Percentiles rank a stretch among this genome's conserved stretches.
Evolutionary conservation across 2,329 filamentous ascomycete genomes (phyloP).

Genomic region (Aspergillus oerlinghausenensis): DNA sequence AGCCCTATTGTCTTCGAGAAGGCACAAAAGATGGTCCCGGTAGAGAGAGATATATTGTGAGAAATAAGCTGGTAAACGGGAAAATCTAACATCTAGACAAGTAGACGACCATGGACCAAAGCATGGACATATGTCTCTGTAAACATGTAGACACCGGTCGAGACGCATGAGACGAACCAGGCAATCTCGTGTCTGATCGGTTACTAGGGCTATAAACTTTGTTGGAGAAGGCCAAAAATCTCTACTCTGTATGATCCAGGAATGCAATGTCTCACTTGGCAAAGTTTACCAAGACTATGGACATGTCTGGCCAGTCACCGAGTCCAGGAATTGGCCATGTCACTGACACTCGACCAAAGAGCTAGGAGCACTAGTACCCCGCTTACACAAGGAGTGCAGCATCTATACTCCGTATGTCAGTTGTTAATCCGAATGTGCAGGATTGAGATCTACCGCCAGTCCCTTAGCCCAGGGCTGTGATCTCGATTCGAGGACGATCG

Average conservation of each 20-base stretch:
- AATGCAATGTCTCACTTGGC: neutral
- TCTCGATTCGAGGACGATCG: neutral
- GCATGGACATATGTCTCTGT: neutral
- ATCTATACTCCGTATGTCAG: neutral
- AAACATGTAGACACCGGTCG: neutral
- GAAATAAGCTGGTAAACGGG: neutral
- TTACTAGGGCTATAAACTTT: neutral
- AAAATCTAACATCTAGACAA: no score
- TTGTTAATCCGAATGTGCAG: neutral
- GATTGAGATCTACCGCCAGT: neutral
- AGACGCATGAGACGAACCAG: no score
- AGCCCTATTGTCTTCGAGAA: no score
- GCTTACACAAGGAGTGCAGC: neutral
- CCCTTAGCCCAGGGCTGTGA: neutral
- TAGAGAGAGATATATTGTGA: no score
- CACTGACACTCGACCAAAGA: no score
- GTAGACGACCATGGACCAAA: neutral
- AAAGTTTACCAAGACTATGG: neutral
- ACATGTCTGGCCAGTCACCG: neutral
- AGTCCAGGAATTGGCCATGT: no score
- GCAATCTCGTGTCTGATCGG: neutral
- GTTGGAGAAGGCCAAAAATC: no score
- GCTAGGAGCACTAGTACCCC: neutral
- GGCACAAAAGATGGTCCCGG: no score
- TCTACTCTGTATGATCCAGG: no score